Evolutionary conservation across 805 yeast species (phyloP).

Genomic region (Monosporozyma siamensis): DNA sequence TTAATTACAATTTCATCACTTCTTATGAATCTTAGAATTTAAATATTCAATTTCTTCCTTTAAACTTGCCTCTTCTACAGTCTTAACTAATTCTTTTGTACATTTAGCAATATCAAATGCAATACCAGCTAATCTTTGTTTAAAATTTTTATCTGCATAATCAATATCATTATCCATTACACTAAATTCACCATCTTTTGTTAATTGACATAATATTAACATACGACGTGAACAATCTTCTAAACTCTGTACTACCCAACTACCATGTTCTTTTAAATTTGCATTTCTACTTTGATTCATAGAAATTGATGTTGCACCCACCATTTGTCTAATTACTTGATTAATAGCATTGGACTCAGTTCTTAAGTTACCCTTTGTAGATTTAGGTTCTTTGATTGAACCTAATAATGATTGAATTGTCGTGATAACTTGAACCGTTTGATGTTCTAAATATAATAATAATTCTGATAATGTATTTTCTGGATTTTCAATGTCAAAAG

Average conservation of each 20-base stretch:
- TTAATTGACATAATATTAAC: constrained; percentile 52
- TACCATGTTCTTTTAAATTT: constrained; percentile 80
- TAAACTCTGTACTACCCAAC: constrained; percentile 80
- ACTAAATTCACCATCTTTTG: constrained; percentile 26
- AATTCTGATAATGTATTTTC: constrained; percentile 83
- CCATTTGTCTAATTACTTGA: constrained; percentile 74
- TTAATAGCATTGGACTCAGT: constrained; percentile 68
- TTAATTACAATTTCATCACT: not conserved
- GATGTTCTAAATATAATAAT: constrained; percentile 80
- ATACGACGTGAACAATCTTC: constrained; percentile 80
- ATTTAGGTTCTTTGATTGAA: constrained; percentile 67
- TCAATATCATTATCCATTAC: constrained; percentile 40
- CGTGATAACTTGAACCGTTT: constrained; percentile 82
- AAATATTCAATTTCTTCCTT: constrained; percentile 77
- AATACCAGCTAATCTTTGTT: constrained; percentile 90
- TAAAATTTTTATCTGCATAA: constrained; percentile 79
- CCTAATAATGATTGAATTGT: constrained; percentile 77
- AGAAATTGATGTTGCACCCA: constrained; percentile 76
- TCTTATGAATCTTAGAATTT: constrained; percentile 46
- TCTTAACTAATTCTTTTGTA: constrained; percentile 89
- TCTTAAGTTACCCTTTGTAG: constrained; percentile 65
- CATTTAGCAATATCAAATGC: constrained; percentile 95
- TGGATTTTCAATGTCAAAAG: constrained; percentile 75
- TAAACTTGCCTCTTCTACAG: constrained; percentile 89
- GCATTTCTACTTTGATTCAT: constrained; percentile 84